phyloP scores from a whole-genome alignment of 176 grass and related monocot genomes.

The Ampelocalamus luodianensis region DNA sequence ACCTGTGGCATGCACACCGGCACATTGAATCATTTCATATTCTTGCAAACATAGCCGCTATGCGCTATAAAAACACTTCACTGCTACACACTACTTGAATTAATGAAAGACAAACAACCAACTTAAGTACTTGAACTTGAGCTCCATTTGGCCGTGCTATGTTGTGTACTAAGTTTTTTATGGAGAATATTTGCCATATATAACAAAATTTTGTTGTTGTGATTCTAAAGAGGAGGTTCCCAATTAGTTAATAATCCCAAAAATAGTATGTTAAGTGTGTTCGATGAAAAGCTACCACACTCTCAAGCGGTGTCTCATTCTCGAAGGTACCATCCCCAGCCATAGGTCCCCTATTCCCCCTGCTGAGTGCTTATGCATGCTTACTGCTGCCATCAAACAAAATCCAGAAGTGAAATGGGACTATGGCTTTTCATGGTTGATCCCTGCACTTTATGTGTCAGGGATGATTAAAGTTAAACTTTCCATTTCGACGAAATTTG shows the following conservation, averaged over 20 bases:
- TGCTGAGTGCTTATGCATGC: conserved; percentile 29
- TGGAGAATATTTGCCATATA: too few relatives aligned
- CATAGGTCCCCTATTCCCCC: neutral
- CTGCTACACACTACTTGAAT: neutral
- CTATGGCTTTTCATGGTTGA: too few relatives aligned
- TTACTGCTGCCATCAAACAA: conserved; percentile 23
- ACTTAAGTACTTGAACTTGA: neutral
- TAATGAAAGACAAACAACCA: neutral
- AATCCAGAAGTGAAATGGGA: neutral
- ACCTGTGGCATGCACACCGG: neutral
- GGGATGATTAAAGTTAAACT: conserved; percentile 6
- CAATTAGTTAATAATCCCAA: neutral
- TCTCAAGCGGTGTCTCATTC: conserved; percentile 1
- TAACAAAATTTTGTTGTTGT: too few relatives aligned
- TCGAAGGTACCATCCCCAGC: conserved; percentile 12
- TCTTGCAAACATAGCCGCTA: neutral
- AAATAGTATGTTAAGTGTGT: neutral
- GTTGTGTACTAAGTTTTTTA: too few relatives aligned
- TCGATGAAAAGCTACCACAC: neutral
- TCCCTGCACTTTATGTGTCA: neutral
- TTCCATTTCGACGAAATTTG: conserved; percentile 19
- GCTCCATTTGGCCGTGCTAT: too few relatives aligned
- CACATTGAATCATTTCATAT: neutral
- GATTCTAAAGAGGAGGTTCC: neutral
- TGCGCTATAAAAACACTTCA: neutral